Percentiles rank a stretch among this genome's conserved stretches.
Conservation (phyloP, 331 rosid species). For the Dryas integrifolia region DNA sequence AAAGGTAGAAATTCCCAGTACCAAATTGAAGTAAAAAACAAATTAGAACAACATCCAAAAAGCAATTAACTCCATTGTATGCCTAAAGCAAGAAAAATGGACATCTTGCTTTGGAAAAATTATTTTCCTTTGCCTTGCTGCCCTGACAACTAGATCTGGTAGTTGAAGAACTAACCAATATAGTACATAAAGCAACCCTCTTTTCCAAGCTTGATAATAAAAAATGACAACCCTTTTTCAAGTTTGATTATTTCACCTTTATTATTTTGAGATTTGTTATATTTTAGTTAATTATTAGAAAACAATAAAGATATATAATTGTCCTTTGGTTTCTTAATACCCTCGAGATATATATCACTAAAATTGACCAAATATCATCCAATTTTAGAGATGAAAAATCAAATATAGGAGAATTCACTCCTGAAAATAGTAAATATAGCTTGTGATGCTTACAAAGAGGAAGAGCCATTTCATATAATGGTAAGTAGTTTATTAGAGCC, state of each 20-base stretch:
- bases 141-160: not conserved
- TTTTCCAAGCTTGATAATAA: not conserved
- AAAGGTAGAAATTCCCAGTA: not conserved
- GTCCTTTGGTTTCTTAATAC: not conserved
- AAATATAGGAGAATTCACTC: no score
- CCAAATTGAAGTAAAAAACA: not conserved
- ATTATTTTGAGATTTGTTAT: not conserved
- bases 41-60: not conserved
- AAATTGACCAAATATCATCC: not conserved
- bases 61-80: not conserved
- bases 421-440: no score
- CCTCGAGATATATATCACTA: not conserved
- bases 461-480: no score
- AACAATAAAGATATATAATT: not conserved
- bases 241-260: not conserved
- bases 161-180: not conserved
- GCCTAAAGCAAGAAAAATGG: conserved; percentile 5
- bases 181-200: not conserved
- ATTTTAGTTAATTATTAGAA: not conserved
- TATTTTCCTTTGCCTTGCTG: no score
- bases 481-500: no score
- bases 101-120: not conserved
- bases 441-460: no score
- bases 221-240: no score
- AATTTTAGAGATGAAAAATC: not conserved